These are phyloP conservation scores for Blastobotrys illinoisensis DNA, from an alignment of 1,139 yeast genomes.

Conservation along the genomic window DNA sequence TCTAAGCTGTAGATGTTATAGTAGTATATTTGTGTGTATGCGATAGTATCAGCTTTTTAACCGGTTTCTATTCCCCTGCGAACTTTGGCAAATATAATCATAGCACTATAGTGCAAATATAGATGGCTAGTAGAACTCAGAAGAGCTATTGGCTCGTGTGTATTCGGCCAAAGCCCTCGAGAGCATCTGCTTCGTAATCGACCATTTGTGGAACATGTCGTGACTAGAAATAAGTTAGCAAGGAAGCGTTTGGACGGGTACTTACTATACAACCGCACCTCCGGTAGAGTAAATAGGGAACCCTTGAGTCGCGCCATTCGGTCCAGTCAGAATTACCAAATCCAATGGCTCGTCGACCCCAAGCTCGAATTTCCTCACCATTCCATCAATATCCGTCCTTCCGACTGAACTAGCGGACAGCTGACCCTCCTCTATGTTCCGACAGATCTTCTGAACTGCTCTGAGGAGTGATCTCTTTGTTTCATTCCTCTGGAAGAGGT, in stretches of 20 bases:
- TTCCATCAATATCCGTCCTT: not conserved
- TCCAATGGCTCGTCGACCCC: not conserved
- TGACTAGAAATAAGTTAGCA: not conserved
- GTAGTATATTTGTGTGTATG: too few relatives aligned
- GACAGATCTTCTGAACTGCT: not conserved
- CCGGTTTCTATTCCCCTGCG: too few relatives aligned
- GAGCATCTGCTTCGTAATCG: not conserved
- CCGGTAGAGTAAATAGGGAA: not conserved
- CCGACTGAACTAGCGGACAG: not conserved
- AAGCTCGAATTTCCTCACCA: not conserved
- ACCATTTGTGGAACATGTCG: not conserved
- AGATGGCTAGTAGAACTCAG: not conserved
- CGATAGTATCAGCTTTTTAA: too few relatives aligned
- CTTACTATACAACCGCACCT: not conserved
- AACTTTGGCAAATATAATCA: too few relatives aligned
- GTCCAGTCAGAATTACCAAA: not conserved
- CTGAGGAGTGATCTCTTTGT: not conserved
- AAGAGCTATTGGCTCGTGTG: not conserved
- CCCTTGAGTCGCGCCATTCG: not conserved
- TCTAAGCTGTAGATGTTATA: slow-evolving; percentile 30
- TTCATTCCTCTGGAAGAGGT: not conserved
- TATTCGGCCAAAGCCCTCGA: not conserved
- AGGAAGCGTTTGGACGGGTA: not conserved
- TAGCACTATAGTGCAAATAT: not conserved
- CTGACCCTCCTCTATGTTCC: not conserved